phyloP scores from a whole-genome alignment of 352 stramenopile species.

The Phytopythium kandeliae region DNA sequence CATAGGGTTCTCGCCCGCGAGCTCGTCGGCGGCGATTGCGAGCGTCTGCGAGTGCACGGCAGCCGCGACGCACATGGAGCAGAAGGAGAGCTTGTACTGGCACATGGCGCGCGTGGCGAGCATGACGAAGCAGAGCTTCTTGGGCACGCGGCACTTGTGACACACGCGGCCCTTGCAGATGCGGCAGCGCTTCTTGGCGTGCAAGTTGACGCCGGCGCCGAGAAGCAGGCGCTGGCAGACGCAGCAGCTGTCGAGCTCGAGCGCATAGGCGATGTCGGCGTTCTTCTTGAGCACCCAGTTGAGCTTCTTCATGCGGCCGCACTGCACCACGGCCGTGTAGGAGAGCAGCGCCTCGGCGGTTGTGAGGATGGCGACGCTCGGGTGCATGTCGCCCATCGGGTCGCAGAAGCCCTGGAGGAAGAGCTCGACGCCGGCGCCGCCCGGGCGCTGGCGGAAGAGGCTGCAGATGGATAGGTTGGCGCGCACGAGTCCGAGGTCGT shows the following conservation, averaged over 20 bases:
- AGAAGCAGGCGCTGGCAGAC: constrained; percentile 16
- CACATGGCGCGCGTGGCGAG: constrained; percentile 11
- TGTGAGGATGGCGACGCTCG: constrained; percentile 21
- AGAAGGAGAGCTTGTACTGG: constrained; percentile 23
- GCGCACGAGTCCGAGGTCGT: constrained; percentile 21
- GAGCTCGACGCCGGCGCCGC: constrained; percentile 29
- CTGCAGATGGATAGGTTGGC: constrained; percentile 46
- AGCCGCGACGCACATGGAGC: constrained; percentile 12
- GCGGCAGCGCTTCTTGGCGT: constrained; percentile 20
- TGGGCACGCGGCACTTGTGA: constrained; percentile 16
- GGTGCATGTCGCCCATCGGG: constrained; percentile 20
- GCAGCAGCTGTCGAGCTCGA: constrained; percentile 16
- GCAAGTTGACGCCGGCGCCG: constrained; percentile 1
- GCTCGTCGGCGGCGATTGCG: constrained; percentile 16
- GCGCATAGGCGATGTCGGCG: constrained; percentile 13
- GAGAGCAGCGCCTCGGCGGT: constrained; percentile 22
- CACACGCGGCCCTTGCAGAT: constrained; percentile 26
- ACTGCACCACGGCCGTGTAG: constrained; percentile 19
- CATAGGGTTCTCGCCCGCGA: constrained; percentile 19
- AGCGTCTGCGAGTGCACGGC: constrained; percentile 12
- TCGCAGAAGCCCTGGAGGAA: constrained; percentile 26
- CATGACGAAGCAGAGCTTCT: constrained; percentile 22
- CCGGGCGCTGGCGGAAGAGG: constrained; percentile 33
- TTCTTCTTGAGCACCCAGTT: constrained; percentile 28
- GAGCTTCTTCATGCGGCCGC: constrained; percentile 32